Evolutionary conservation across 1,284 basidiomycete genomes (phyloP), one percentile per base, ranked within the genome.

Genomic region (Takashimella tepidaria): DNA sequence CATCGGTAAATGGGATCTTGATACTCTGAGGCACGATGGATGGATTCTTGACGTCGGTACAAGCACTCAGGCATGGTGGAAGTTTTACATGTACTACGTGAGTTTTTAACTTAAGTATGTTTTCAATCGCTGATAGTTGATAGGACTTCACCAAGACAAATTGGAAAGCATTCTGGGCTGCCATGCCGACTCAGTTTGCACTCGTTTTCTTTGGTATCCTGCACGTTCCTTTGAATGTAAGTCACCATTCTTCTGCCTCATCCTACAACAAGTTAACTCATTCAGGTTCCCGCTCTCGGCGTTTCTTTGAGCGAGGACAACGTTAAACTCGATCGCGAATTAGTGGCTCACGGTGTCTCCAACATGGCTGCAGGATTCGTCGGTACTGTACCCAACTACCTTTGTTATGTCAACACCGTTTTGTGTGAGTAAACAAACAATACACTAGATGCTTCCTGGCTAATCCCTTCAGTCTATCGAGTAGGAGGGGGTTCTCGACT

Each of bases 311-410:
- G 88, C 61, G 86, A 89, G 68, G 92, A 83, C 71, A 81, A 98
- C 51, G 85, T 97, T 54, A 86, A 97, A 64, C 93, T 93, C 2
- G 88, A 98, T 70, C 85, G 87, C 55, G 95, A 98, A 72, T 84
- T 98, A 1, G 82, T 96, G 41, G 92, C 84, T 1, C 95, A 98
- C 69, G 95, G 95, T 4, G 85, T 90, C 56, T 93, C 92, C 1
- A 98, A 98, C 70, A 60, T 97, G 4, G 74, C 88, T 0, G 83
- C 92, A 1, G 93, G 92, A 1, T 55, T 87, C 2, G 64, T 88
- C 21, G 92, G 92, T 3, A 86, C 86, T 3, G 91, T 76, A 4
- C 75, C 75, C 2, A 79, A 80, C 63, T 80, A 80, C 58, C 70
- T 80, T 13, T 77, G 76, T 60, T 74, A 95, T 76, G 90, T 95